A percentile compares a stretch with the other conserved stretches of the same genome.
Conservation (phyloP, 2,329 filamentous ascomycete genomes). For the Fusarium phyllophilum region DNA sequence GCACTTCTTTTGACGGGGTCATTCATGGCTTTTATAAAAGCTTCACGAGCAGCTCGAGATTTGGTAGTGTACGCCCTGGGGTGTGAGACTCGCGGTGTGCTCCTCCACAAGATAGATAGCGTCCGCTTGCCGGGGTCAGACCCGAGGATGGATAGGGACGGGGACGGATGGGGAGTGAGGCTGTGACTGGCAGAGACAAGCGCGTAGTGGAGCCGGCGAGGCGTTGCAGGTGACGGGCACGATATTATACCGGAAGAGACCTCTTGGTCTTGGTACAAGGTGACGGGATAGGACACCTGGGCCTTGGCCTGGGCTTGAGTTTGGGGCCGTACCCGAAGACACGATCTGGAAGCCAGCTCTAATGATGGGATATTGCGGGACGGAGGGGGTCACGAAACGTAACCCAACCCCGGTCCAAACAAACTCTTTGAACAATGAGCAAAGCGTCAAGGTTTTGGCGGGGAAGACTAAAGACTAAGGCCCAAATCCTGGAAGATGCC, state of each 20-base stretch:
- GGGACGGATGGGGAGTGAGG: slow-evolving; percentile 30
- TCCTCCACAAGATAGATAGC: slow-evolving; percentile 43
- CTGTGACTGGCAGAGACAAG: slow-evolving; percentile 42
- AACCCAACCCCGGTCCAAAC: slow-evolving; percentile 35
- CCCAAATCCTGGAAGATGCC: slow-evolving; percentile 31
- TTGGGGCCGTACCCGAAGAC: slow-evolving; percentile 16
- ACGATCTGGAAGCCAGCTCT: slow-evolving; percentile 34
- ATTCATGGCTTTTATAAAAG: slow-evolving; percentile 55
- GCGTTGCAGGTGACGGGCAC: slow-evolving; percentile 47
- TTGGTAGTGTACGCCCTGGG: slow-evolving; percentile 37
- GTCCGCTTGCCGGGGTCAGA: slow-evolving; percentile 42
- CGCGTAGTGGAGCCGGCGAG: slow-evolving; percentile 43
- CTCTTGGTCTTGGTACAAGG: slow-evolving; percentile 45
- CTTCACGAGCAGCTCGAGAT: slow-evolving; percentile 44
- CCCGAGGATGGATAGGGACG: slow-evolving; percentile 44
- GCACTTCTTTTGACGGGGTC: slow-evolving; percentile 52
- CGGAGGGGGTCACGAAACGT: slow-evolving; percentile 40
- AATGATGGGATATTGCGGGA: slow-evolving; percentile 35
- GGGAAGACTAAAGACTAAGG: slow-evolving; percentile 13
- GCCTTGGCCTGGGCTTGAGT: neutral
- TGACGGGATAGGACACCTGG: slow-evolving; percentile 36
- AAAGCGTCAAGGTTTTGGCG: slow-evolving; percentile 38
- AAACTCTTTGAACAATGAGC: slow-evolving; percentile 14
- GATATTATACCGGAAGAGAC: slow-evolving; percentile 51
- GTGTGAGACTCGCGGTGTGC: slow-evolving; percentile 40